phyloP scores from a whole-genome alignment of 1,139 yeast species.

The Trichomonascaceae sp. region DNA sequence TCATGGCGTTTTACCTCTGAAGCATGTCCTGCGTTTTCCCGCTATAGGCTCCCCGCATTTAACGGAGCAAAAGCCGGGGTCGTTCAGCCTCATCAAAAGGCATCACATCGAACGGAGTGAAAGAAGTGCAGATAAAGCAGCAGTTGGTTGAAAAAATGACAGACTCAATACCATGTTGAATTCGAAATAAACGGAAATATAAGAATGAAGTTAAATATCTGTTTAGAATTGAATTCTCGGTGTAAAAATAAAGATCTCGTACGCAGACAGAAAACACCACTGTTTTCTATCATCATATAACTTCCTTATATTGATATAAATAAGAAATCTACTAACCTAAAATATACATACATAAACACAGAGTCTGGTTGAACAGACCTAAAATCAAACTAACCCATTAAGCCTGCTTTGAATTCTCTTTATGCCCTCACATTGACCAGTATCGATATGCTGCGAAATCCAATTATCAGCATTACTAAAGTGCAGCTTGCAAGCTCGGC shows the following conservation, averaged over 20 bases:
- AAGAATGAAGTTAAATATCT: too few species aligned
- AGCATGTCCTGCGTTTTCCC: not conserved
- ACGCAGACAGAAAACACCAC: too few species aligned
- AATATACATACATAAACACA: not conserved
- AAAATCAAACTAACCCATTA: not conserved
- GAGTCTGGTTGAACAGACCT: not conserved
- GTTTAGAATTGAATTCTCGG: too few species aligned
- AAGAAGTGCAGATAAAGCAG: not conserved
- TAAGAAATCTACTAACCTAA: not conserved
- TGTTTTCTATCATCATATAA: not conserved
- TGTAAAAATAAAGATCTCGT: too few species aligned
- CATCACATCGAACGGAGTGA: not conserved
- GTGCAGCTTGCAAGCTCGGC: constrained; percentile 65
- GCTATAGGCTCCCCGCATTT: not conserved
- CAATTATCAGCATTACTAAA: constrained; percentile 73
- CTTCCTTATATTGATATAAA: not conserved
- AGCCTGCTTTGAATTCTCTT: constrained; percentile 11
- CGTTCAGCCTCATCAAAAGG: not conserved
- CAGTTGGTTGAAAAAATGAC: too few species aligned
- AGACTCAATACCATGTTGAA: too few species aligned
- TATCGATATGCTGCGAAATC: constrained; percentile 69
- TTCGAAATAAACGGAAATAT: too few species aligned
- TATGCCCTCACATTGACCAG: constrained; percentile 25
- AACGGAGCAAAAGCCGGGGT: not conserved
- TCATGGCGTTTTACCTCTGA: not conserved